A percentile compares a stretch with the other conserved stretches of the same genome.
Conservation (phyloP, 1,284 basidiomycete species). For the Irpex sp. region DNA sequence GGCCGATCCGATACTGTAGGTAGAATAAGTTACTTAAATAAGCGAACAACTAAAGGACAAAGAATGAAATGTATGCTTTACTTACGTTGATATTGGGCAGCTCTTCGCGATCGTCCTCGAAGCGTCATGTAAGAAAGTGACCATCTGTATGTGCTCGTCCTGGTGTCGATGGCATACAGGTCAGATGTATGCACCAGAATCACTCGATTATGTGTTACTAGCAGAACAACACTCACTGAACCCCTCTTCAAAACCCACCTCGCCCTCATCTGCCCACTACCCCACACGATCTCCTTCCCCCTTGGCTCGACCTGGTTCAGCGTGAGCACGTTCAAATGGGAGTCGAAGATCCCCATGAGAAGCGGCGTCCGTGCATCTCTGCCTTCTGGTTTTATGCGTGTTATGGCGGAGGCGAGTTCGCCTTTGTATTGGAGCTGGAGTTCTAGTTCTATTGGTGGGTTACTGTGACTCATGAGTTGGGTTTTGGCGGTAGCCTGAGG, state of each 20-base stretch:
- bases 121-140: no score
- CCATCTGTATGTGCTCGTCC: no score
- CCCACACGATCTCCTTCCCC: background rate
- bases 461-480: background rate
- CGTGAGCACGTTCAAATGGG: background rate
- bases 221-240: background rate
- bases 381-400: background rate
- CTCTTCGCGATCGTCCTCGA: no score
- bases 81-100: no score
- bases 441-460: background rate
- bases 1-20: background rate
- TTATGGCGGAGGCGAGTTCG: background rate
- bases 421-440: background rate
- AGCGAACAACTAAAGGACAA: no score
- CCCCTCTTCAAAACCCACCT: background rate
- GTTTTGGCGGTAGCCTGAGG: background rate
- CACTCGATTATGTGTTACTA: no score
- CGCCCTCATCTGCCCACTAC: background rate
- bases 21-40: no score
- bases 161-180: no score
- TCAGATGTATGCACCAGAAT: no score
- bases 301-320: background rate
- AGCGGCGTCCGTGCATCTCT: background rate
- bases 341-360: background rate
- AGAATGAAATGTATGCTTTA: no score